Base-by-base conservation (phyloP, 371 early-diverging fungal species). In the Rhizopus arrhizus region DNA sequence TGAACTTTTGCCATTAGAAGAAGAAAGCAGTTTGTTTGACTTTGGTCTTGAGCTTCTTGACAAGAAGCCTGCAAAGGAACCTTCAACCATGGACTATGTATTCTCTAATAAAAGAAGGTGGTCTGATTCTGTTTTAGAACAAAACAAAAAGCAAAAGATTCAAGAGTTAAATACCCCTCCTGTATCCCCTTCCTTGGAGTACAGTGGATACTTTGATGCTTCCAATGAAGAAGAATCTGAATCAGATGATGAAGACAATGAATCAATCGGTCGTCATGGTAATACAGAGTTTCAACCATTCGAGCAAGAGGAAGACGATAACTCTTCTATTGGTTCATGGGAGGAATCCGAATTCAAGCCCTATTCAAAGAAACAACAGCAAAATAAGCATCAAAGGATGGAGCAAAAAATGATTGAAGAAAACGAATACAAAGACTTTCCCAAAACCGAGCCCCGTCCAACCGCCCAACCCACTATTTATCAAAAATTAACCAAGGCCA, bases 401-500 rank as follows among this genome's bases (percentile, higher is more conserved):
- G 38, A 50, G 51, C 31, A 4, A 58, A 50, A 32, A 40, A 13
- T 28, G 5, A 28, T 16, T 29, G 6, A 48, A 41, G 22, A 58
- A 29, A 31, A 10, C 45, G 1, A 42, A 22, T 5, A 42, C 38
- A 16, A 13, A 28, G 5, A 47, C 43, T 32, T 51, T n/a, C 43
- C 62, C 2, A 12, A 43, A 45, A 56, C 29, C 28, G 42, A 51
- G 46, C 46, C 62, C 29, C 42, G 61, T 38, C 49, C 56, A 15
- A 56, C 46, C 33, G 34, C 42, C 12, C 50, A 52, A 11, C 62
- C 66, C 12, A 88, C 89, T 10, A 64, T 91, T 5, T 91, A 84
- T 69, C 83, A 91, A 70, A 73, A 75, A 40, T 74, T 89, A 55
- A 84, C 86, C n/a, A 75, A 85, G 61, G 73, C 72, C 4, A 81